Conservation (phyloP, 352 stramenopile genomes). For the Globisporangium splendens region DNA sequence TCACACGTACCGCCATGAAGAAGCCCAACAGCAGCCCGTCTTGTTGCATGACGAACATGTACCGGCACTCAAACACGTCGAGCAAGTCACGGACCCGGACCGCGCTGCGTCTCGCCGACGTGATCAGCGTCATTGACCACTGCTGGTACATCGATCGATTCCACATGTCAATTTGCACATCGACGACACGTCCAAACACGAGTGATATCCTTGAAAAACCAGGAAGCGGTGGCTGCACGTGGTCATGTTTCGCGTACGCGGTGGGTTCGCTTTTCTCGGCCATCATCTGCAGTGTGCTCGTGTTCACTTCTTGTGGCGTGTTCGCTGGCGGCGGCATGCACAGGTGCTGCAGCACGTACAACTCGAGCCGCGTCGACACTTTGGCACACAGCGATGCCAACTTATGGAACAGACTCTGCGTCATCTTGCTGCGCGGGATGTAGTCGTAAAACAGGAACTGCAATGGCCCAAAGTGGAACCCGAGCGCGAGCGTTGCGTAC, state of each 20-base stretch:
- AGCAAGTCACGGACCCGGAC: constrained; percentile 20
- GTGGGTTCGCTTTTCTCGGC: constrained; percentile 24
- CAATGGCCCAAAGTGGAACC: constrained; percentile 72
- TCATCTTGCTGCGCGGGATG: constrained; percentile 53
- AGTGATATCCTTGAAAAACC: constrained; percentile 43
- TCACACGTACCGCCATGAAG: constrained; percentile 32
- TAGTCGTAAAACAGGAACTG: constrained; percentile 81
- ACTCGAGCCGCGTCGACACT: constrained; percentile 38
- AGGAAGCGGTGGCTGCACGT: constrained; percentile 6
- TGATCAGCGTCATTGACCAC: constrained; percentile 20
- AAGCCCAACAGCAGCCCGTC: constrained; percentile 60
- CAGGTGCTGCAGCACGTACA: constrained; percentile 55
- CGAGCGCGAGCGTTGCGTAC: constrained; percentile 62
- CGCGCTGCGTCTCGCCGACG: constrained; percentile 3
- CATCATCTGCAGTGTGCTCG: constrained; percentile 14
- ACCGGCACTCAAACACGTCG: constrained; percentile 49
- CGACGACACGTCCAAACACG: constrained; percentile 51
- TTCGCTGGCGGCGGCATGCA: constrained; percentile 27
- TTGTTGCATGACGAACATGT: constrained; percentile 64
- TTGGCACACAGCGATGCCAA: constrained; percentile 30
- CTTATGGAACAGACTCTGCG: constrained; percentile 44
- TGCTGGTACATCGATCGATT: constrained; percentile 62
- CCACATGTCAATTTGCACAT: constrained; percentile 63
- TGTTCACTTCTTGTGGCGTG: constrained; percentile 6
- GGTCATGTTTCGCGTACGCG: background rate